Evolutionary conservation across 1,284 basidiomycete species (phyloP), one percentile per base, ranked within the genome.

Genomic region (Puccinia hordei): DNA sequence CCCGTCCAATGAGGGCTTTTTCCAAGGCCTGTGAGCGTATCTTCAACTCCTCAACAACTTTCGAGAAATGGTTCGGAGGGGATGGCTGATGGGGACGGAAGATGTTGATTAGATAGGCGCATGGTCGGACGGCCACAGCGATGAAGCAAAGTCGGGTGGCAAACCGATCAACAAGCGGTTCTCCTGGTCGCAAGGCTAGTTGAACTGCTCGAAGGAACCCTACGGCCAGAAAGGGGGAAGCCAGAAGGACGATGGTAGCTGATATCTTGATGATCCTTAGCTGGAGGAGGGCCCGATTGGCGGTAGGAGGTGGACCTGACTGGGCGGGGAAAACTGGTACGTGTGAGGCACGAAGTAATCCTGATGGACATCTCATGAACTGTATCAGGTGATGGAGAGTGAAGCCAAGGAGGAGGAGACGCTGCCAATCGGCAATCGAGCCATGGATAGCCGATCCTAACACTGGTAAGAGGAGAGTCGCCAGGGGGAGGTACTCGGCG

Each of bases 321-420:
- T 35, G 27, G 44, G 44, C 15, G 6, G 66, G 17, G n/a, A 30
- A n/a, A 27, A 46, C 44, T 33, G 68, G 68, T 15, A 38, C 44
- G 13, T 51, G 46, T 19, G 68, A 71, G 17, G 68, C 68, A 51
- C 68, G 68, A 19, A 71, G 27, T 17, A 71, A 38, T 8, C 68
- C 68, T 13, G 68, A 71, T 13, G 68, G 68, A 53, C 68, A 71
- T 53, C 68, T 71, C 68, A 71, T 71, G 51, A 71, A 53, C 68
- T 53, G 68, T 30, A 71, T 53, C 24, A 71, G 68, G 33, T 71
- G 68, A 38, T 71, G 68, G 5, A 71, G 68, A 12, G 68, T 71
- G 68, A 71, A 71, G 24, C 68, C 68, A 33, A 71, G 51, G 1
- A 71, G 44, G 19, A 71, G 51, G 19, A 73, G 71, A 59, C 33